Percentiles rank a stretch among this genome's conserved stretches.
Evolutionary conservation across 1,284 basidiomycete species (phyloP).

Genomic region (Blastosporella zonata): DNA sequence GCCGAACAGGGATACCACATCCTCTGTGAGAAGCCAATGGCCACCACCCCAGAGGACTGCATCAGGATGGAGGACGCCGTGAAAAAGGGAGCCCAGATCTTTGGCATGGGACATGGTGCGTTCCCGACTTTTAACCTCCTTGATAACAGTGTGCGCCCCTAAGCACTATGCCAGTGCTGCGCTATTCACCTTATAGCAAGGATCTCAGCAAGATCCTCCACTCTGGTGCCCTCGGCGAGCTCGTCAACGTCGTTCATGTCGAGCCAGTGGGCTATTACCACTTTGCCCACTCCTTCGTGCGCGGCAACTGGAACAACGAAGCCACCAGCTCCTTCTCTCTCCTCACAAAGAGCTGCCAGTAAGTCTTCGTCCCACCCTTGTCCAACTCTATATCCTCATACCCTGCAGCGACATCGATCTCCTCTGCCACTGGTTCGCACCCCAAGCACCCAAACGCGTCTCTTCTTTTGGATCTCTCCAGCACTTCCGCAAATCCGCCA

Average conservation of each 20-base stretch:
- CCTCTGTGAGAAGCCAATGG: slow-evolving; percentile 90
- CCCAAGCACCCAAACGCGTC: slow-evolving; percentile 59
- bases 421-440: slow-evolving; percentile 73
- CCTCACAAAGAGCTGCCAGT: slow-evolving; percentile 90
- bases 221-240: slow-evolving; percentile 68
- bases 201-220: slow-evolving; percentile 69
- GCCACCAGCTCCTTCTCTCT: slow-evolving; percentile 72
- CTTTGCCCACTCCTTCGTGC: slow-evolving; percentile 83
- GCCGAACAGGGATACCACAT: slow-evolving; percentile 81
- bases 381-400: neutral
- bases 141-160: slow-evolving; percentile 2
- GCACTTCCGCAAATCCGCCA: slow-evolving; percentile 73
- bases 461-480: slow-evolving; percentile 82
- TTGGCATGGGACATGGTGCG: slow-evolving; percentile 83
- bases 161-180: slow-evolving; percentile 52
- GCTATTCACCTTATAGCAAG: slow-evolving; percentile 80
- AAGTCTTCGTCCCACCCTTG: slow-evolving; percentile 22
- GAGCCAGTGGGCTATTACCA: slow-evolving; percentile 80
- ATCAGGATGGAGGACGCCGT: slow-evolving; percentile 72
- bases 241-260: slow-evolving; percentile 76
- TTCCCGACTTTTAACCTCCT: slow-evolving; percentile 1
- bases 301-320: slow-evolving; percentile 79
- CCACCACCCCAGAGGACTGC: slow-evolving; percentile 70
- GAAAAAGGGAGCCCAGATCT: slow-evolving; percentile 65
- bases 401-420: slow-evolving; percentile 72